Base-by-base conservation (phyloP, 164 flowering plant genomes). In the Chimonanthus praecox region DNA sequence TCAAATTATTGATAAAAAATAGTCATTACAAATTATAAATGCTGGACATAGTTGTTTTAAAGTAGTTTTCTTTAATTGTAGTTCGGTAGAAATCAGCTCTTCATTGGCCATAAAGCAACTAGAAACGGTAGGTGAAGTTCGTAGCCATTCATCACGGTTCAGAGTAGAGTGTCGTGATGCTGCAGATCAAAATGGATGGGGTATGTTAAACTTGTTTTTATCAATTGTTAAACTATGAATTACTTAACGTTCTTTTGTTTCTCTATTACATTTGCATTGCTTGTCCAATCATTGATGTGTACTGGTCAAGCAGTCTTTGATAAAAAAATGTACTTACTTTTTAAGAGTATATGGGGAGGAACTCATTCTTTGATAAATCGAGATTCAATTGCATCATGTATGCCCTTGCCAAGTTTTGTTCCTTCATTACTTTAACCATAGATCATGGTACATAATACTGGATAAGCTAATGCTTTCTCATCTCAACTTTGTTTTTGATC, bases 61-160 rank as follows among this genome's bases (percentile, higher is more conserved):
- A 47, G 43, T n/a, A 11, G 49, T 43, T 61, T 77, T 66, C 78
- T 60, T 74, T 64, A 64, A 20, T 67, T 86, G 81, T 86, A 96
- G 99, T 72, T 94, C 97, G 49, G 92, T 96, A n/a, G 99, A 96
- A 83, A 92, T 96, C 73, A 94, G 99, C 85, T 77, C 97, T n/a
- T 85, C 95, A 71, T 80, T 96, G 76, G 97, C 98, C 68, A 78
- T 90, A 78, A 90, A 83, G 77, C 99, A 96, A 77, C 65, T 86
- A 64, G 95, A 89, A 83, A 96, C 98, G 64, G 89, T 96, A 81
- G 98, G 97, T 70, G 88, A 84, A 83, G 94, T 93, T 74, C 78
- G 77, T 62, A 96, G 94, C 80, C 99, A 96, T 78, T 74, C 80
- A 68, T 83, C 92, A 78, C 88, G 85, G 83, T 96, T 88, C 74